phyloP scores from a whole-genome alignment of 257 asterid genomes.

The Fraxinus quadrangulata region DNA sequence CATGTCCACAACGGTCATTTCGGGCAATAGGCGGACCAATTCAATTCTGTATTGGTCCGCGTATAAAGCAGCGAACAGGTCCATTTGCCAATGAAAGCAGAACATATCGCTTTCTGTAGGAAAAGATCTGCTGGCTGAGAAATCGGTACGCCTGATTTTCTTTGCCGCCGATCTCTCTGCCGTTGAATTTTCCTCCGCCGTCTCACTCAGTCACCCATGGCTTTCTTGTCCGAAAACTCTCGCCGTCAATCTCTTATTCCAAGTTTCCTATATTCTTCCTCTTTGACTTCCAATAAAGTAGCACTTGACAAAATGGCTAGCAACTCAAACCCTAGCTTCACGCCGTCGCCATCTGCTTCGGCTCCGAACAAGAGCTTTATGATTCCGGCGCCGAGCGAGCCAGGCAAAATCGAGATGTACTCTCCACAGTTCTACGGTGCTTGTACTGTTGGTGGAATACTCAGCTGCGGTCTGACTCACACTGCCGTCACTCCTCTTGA shows the following conservation, averaged over 20 bases:
- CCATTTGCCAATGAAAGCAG: conserved; percentile 29
- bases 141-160: background rate
- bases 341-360: conserved; percentile 19
- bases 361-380: conserved; percentile 38
- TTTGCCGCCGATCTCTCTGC: conserved; percentile 6
- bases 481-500: conserved; percentile 96
- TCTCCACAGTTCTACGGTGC: conserved; percentile 85
- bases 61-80: conserved; percentile 27
- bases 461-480: conserved; percentile 95
- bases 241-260: conserved; percentile 77
- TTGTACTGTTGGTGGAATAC: conserved; percentile 82
- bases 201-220: conserved; percentile 33
- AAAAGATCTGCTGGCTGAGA: background rate
- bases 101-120: conserved; percentile 17
- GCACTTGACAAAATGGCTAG: conserved; percentile 30
- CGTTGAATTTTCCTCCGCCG: conserved; percentile 18
- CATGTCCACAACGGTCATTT: background rate
- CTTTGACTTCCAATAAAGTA: conserved; percentile 45
- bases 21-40: background rate
- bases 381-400: conserved; percentile 73
- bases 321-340: conserved; percentile 25
- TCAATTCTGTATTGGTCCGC: background rate
- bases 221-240: conserved; percentile 43
- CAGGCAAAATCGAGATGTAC: conserved; percentile 75
- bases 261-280: conserved; percentile 55